Evolutionary conservation across 2,329 filamentous ascomycete genomes (phyloP).

Genomic region (Stemphylium beticola): DNA sequence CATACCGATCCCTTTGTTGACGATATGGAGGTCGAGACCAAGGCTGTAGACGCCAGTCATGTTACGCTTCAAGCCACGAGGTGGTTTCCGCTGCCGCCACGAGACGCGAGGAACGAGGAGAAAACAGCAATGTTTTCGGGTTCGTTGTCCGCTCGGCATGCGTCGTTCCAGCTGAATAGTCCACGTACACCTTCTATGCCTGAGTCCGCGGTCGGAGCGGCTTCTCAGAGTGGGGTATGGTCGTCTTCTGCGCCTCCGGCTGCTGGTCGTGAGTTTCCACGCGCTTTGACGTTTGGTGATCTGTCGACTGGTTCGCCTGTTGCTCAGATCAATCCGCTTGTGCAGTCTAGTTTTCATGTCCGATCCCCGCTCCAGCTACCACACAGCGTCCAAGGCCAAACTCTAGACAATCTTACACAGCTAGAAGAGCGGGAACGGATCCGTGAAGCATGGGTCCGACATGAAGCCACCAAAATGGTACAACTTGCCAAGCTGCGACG

Average conservation of each 20-base stretch:
- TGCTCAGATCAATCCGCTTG: too few species aligned
- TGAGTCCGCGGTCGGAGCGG: not conserved
- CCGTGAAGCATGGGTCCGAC: conserved; percentile 26
- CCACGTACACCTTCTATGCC: too few species aligned
- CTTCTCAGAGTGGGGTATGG: not conserved
- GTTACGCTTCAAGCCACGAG: not conserved
- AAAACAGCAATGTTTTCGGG: too few species aligned
- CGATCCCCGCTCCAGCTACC: not conserved
- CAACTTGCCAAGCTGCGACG: not conserved
- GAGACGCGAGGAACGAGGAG: too few species aligned
- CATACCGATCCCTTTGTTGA: not conserved
- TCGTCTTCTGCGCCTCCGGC: not conserved
- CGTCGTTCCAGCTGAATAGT: too few species aligned
- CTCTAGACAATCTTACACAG: not conserved
- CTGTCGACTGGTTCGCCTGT: too few species aligned
- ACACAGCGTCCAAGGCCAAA: too few species aligned
- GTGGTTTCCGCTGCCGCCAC: not conserved
- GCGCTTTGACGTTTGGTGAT: too few species aligned
- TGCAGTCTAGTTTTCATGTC: too few species aligned
- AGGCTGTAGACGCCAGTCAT: not conserved
- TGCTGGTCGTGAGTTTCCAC: not conserved
- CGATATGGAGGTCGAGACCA: not conserved
- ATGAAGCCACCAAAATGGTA: conserved; percentile 11
- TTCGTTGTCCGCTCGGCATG: too few species aligned
- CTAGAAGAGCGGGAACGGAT: conserved; percentile 11